Conservation (phyloP, 768 basidiomycete genomes). For the Tulasnella sp. region DNA sequence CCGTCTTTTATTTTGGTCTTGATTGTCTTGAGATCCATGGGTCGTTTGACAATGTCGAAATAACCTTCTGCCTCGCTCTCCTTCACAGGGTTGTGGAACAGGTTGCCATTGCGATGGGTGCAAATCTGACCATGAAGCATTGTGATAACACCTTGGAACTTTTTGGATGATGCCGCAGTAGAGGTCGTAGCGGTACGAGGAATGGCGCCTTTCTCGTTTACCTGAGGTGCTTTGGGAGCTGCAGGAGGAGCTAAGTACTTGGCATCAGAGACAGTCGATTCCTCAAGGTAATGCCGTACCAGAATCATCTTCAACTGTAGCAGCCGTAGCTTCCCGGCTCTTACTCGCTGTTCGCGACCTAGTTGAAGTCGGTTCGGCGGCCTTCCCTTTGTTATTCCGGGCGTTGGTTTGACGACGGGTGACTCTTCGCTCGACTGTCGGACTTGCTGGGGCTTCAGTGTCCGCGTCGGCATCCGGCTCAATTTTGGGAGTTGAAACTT, state of each 20-base stretch:
- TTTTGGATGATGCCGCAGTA: constrained; percentile 42
- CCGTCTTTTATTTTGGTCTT: constrained; percentile 83
- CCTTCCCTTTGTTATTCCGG: constrained; percentile 1
- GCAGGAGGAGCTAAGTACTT: background rate
- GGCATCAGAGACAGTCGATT: background rate
- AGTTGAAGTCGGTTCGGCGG: background rate
- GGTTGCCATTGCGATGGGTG: constrained; percentile 80
- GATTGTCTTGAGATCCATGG: constrained; percentile 94
- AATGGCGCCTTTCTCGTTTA: constrained; percentile 1
- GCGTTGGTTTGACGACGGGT: constrained; percentile 17
- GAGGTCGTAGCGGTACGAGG: constrained; percentile 21
- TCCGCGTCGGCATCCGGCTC: background rate
- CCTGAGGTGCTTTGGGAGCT: background rate
- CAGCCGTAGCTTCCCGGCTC: background rate
- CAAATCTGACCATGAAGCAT: constrained; percentile 79
- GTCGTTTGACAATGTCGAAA: constrained; percentile 85
- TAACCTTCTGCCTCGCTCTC: constrained; percentile 87
- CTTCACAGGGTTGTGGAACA: constrained; percentile 89
- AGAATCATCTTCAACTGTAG: constrained; percentile 27
- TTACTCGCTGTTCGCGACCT: background rate
- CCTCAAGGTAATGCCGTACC: constrained; percentile 27
- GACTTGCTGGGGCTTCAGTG: background rate
- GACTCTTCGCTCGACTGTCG: background rate
- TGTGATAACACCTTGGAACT: constrained; percentile 75
- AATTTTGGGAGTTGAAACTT: background rate